Evolutionary conservation across 2,329 filamentous ascomycete genomes (phyloP), one percentile per base, ranked within the genome.

Genomic region (Scedosporium boydii): DNA sequence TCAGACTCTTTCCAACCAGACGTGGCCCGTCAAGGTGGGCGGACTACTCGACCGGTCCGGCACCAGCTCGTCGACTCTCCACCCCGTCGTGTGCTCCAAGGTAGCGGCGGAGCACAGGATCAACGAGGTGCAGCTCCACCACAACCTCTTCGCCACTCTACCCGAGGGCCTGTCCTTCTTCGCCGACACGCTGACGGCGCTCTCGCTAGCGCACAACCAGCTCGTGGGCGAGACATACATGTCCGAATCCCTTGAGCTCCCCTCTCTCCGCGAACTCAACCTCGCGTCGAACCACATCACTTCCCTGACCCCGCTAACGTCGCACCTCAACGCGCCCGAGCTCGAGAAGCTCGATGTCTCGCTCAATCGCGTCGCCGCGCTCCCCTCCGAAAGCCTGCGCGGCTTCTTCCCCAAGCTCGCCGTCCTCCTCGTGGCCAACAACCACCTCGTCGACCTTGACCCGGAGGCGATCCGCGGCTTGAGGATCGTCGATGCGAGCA

Each of bases 271-370:
- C 67, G 90, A 93, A 66, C 80, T 98, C 46, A 92, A 89, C 68
- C 74, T 98, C 23, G 80, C 85, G 53, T 83, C 84, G 26, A 93
- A 95, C 71, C 87, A 87, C 56, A 84, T 97, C 64, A 86, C 84
- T 0, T 85, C 85, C 3, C 76, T 97, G 9, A 80, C 82, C 1
- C 84, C 88, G 0, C 75, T 98, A 16, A 80, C 85, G 3, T 75
- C 78, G 4, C 78, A 85, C 66, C 81, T 98, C 4, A 80, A 82
- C n/a, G 91, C 93, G 0, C 91, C 92, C 0, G 79, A 76, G 6
- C 80, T 98, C 6, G 84, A 88, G 61, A 89, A 88, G 67, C 79
- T 97, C 1, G 90, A 98, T 70, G 80, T 96, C 6, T 91, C 89
- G 26, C 83, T 88, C 66, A 98, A 98, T 71, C 86, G 89, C n/a